A percentile compares a stretch with the other conserved stretches of the same genome.
Conservation (phyloP, 2,329 filamentous ascomycete species). For the Albophoma yamanashiensis region DNA sequence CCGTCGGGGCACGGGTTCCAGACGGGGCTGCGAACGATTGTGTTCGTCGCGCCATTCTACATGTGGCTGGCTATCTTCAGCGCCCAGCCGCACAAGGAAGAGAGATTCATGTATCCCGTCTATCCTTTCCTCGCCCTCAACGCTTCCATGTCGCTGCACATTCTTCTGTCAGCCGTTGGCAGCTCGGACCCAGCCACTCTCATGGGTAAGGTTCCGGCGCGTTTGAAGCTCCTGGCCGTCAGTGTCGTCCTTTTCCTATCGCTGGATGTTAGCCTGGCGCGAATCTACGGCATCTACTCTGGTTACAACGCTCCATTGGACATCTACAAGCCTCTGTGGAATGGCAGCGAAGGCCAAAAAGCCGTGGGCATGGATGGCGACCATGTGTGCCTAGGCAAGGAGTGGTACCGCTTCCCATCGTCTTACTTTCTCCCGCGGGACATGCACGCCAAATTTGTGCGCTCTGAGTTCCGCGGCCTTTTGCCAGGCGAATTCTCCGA, state of each 20-base stretch:
- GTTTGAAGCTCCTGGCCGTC: conserved; percentile 60
- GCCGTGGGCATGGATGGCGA: conserved; percentile 50
- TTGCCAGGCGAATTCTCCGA: conserved; percentile 86
- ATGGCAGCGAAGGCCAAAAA: conserved; percentile 28
- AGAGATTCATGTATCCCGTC: conserved; percentile 95
- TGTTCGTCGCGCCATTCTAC: conserved; percentile 81
- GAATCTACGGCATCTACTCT: conserved; percentile 65
- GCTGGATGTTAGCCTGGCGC: conserved; percentile 55
- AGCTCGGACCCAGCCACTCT: conserved; percentile 56
- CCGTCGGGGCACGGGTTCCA: conserved; percentile 52
- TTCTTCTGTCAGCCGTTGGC: conserved; percentile 65
- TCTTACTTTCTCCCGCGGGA: conserved; percentile 82
- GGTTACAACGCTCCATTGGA: conserved; percentile 74
- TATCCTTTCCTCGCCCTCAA: conserved; percentile 89
- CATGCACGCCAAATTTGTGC: conserved; percentile 80
- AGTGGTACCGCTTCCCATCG: conserved; percentile 96
- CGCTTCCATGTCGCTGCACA: conserved; percentile 74
- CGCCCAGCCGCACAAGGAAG: conserved; percentile 90
- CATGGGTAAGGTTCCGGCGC: conserved; percentile 60
- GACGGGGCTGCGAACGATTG: conserved; percentile 61
- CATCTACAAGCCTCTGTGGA: conserved; percentile 58
- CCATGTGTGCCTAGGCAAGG: conserved; percentile 81
- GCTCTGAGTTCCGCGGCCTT: conserved; percentile 80
- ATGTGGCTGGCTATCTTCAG: conserved; percentile 91
- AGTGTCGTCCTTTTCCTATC: conserved; percentile 51